Evolutionary conservation across 768 basidiomycete species (phyloP).

Genomic region (Boletus barrowsii): DNA sequence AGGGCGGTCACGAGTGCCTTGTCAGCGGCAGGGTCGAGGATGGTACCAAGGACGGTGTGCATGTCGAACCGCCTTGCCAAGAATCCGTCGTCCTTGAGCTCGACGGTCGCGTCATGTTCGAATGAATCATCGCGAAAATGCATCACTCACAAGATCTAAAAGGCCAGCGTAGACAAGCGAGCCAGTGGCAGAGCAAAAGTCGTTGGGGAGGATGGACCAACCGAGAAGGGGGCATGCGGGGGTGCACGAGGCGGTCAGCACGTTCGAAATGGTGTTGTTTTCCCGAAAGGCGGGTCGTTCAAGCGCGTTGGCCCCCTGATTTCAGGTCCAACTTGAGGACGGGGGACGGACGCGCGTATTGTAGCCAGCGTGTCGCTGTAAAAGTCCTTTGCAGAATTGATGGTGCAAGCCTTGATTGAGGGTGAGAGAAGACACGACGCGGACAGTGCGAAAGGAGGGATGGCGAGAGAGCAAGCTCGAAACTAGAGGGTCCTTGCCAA

Average conservation of each 20-base stretch:
- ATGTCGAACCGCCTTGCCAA: conserved; percentile 84
- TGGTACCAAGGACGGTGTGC: conserved; percentile 89
- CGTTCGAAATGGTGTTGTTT: conserved; percentile 92
- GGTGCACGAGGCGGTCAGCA: conserved; percentile 85
- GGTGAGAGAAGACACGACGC: background rate
- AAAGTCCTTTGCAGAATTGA: conserved; percentile 9
- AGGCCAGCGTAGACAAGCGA: conserved; percentile 89
- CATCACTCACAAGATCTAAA: conserved; percentile 74
- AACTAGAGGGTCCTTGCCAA: too few relatives aligned
- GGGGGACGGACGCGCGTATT: conserved; percentile 12
- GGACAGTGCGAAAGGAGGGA: background rate
- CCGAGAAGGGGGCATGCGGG: conserved; percentile 88
- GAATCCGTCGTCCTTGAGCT: conserved; percentile 72
- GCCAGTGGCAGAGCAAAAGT: conserved; percentile 77
- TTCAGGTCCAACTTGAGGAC: background rate
- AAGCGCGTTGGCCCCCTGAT: conserved; percentile 1
- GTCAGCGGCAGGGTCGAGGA: conserved; percentile 96
- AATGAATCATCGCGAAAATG: background rate
- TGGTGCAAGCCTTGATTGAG: background rate
- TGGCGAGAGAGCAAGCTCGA: conserved; percentile 1
- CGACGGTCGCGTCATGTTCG: background rate
- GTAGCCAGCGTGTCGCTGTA: conserved; percentile 9
- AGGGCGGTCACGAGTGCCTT: conserved; percentile 94
- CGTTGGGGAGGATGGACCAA: conserved; percentile 79
- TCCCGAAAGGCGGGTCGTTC: conserved; percentile 51